Evolutionary conservation across 176 grass and related monocot genomes (phyloP), one percentile per base, ranked within the genome.

Genomic region (Ananas comosus): DNA sequence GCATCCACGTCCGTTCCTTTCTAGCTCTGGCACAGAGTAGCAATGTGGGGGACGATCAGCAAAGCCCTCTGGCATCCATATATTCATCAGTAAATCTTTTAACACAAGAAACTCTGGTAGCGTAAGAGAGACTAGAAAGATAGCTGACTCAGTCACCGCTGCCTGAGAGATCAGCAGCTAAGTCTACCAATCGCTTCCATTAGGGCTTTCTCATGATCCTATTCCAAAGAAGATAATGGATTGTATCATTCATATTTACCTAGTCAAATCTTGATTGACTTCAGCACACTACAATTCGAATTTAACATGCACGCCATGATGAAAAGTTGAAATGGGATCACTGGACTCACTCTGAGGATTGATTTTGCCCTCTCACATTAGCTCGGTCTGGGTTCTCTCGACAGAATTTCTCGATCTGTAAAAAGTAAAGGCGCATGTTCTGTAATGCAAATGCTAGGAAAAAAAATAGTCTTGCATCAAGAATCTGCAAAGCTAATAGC

Each of bases 171-270:
- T 78, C 80, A 54, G 64, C 84, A 64, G n/a, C n/a, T n/a, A n/a
- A 93, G 80, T 51, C 70, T 74, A 70, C 24, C 51, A 16, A 89
- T 74, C 23, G 86, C 90, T 74, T 77, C 86, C 69, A 89, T 65
- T 33, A 93, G 86, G 11, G 76, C 68, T 50, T 71, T 89, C 63
- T 93, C 90, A 10, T 89, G 90, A 63, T 56, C 78, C 90, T 89
- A 63, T 23, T 84, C 67, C 68, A 58, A 76, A 50, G 21, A 68
- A 16, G 18, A 59, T 29, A 63, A 54, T 52, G 12, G 76, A 69
- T 12, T 66, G 42, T 24, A 80, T 73, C 24, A 66, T 81, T 65
- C 54, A 16, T 59, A 64, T 14, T 69, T 63, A 18, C 51, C 17
- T 49, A 74, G 61, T 59, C 65, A 22, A 51, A 72, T 59, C 58